These are phyloP conservation scores for Wakefieldia striispora DNA, from an alignment of 768 basidiomycete species.

Conservation along the genomic window DNA sequence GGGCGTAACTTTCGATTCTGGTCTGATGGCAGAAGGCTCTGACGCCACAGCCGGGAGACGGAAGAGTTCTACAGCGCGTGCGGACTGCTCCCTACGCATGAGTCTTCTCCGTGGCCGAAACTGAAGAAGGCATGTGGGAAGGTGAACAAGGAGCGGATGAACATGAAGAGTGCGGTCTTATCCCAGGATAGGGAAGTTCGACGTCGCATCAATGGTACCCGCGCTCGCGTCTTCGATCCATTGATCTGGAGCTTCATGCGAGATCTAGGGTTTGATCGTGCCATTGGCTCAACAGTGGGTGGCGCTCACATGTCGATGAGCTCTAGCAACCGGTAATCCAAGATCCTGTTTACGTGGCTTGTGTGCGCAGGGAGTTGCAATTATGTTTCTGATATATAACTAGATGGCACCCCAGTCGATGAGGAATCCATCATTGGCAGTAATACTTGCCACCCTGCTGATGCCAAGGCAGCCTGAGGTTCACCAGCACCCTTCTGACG, in stretches of 20 bases:
- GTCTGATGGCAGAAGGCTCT: not conserved
- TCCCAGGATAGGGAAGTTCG: slow-evolving; percentile 19
- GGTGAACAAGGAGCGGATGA: slow-evolving; percentile 21
- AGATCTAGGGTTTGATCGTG: not conserved
- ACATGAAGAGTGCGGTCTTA: slow-evolving; percentile 21
- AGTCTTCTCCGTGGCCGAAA: slow-evolving; percentile 9
- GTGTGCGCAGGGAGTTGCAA: not conserved
- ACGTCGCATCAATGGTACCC: not conserved
- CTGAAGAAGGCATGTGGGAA: slow-evolving; percentile 29
- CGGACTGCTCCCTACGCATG: not conserved
- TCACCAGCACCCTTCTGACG: too few species aligned
- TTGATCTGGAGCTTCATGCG: not conserved
- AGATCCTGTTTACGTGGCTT: too few species aligned
- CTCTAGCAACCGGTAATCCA: too few species aligned
- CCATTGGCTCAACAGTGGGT: not conserved
- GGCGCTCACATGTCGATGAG: slow-evolving; percentile 14
- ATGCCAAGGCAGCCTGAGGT: too few species aligned
- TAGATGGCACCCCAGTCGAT: too few species aligned
- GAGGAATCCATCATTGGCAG: too few species aligned
- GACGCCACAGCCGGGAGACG: not conserved
- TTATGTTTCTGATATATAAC: too few species aligned
- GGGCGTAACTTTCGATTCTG: not conserved
- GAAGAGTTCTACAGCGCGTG: not conserved
- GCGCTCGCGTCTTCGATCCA: not conserved
- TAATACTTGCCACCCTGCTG: too few species aligned